These are phyloP conservation scores for Crassisporium funariophilum DNA, from an alignment of 768 basidiomycete genomes.

Conservation along the genomic window DNA sequence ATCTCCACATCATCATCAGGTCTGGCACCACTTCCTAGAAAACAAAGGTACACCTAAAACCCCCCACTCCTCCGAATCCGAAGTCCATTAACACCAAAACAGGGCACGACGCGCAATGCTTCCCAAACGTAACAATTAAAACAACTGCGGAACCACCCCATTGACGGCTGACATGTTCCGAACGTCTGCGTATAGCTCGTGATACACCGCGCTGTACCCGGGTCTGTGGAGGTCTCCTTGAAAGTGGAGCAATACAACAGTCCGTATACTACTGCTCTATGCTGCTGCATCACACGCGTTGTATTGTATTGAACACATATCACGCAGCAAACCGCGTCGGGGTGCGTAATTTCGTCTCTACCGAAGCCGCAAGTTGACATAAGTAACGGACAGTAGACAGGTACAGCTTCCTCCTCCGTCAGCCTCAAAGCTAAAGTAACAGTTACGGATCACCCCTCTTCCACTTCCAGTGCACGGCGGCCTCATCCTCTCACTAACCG, in stretches of 20 bases:
- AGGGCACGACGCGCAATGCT: slow-evolving; percentile 83
- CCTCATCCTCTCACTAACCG: slow-evolving; percentile 78
- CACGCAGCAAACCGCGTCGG: slow-evolving; percentile 78
- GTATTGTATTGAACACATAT: not conserved
- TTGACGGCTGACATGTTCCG: too few species aligned
- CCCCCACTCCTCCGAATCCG: not conserved
- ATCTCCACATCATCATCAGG: slow-evolving; percentile 40
- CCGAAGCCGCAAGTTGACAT: slow-evolving; percentile 5
- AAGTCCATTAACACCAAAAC: slow-evolving; percentile 11
- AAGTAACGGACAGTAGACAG: slow-evolving; percentile 34
- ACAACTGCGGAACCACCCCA: too few species aligned
- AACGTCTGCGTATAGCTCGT: slow-evolving; percentile 62
- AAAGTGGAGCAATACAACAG: slow-evolving; percentile 76
- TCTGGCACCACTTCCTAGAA: slow-evolving; percentile 81
- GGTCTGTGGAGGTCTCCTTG: slow-evolving; percentile 67
- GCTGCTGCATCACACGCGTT: not conserved
- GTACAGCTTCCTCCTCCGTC: slow-evolving; percentile 19
- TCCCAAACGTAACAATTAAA: slow-evolving; percentile 78
- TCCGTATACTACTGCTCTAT: slow-evolving; percentile 32
- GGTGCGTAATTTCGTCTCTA: slow-evolving; percentile 41
- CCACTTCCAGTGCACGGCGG: slow-evolving; percentile 85
- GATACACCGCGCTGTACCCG: slow-evolving; percentile 69
- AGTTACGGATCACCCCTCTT: too few species aligned
- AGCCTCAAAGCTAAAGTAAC: not conserved
- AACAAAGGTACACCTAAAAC: slow-evolving; percentile 56